phyloP scores from a whole-genome alignment of 2,329 filamentous ascomycete genomes.

The Emmonsiellopsis sp. region DNA sequence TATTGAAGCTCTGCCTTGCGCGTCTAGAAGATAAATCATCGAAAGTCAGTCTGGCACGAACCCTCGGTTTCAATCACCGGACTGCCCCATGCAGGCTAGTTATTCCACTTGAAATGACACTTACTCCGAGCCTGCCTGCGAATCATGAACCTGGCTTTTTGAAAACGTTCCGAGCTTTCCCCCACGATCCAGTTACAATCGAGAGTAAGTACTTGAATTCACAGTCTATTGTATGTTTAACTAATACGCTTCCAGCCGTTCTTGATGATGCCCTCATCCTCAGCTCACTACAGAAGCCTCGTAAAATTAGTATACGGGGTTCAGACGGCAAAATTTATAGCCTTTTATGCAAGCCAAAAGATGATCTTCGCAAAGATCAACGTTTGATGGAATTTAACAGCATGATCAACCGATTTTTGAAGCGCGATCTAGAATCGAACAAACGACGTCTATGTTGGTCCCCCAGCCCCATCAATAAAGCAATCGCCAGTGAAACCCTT shows the following conservation, averaged over 20 bases:
- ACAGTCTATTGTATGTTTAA: background rate
- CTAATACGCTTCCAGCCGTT: slow-evolving; percentile 43
- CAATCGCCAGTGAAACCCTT: background rate
- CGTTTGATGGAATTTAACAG: slow-evolving; percentile 98
- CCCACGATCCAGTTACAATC: slow-evolving; percentile 77
- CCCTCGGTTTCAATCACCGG: slow-evolving; percentile 78
- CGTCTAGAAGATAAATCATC: slow-evolving; percentile 61
- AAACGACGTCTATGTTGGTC: slow-evolving; percentile 65
- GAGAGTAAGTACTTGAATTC: slow-evolving; percentile 30
- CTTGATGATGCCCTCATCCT: slow-evolving; percentile 82
- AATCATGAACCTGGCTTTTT: slow-evolving; percentile 56
- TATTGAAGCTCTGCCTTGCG: slow-evolving; percentile 71
- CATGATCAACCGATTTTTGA: slow-evolving; percentile 92
- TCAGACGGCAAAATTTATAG: slow-evolving; percentile 84
- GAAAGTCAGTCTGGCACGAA: slow-evolving; percentile 64
- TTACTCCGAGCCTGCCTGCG: slow-evolving; percentile 71
- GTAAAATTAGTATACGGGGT: slow-evolving; percentile 78
- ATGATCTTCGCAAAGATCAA: slow-evolving; percentile 94
- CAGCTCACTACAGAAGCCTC: slow-evolving; percentile 83
- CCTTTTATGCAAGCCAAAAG: slow-evolving; percentile 93
- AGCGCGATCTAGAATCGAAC: slow-evolving; percentile 82
- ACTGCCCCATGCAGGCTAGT: slow-evolving; percentile 74
- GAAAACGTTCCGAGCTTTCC: slow-evolving; percentile 73
- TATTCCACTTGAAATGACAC: slow-evolving; percentile 75
- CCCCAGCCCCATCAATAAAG: background rate